Evolutionary conservation across 2,329 filamentous ascomycete species (phyloP).

Genomic region (Talaromyces rugulosus): DNA sequence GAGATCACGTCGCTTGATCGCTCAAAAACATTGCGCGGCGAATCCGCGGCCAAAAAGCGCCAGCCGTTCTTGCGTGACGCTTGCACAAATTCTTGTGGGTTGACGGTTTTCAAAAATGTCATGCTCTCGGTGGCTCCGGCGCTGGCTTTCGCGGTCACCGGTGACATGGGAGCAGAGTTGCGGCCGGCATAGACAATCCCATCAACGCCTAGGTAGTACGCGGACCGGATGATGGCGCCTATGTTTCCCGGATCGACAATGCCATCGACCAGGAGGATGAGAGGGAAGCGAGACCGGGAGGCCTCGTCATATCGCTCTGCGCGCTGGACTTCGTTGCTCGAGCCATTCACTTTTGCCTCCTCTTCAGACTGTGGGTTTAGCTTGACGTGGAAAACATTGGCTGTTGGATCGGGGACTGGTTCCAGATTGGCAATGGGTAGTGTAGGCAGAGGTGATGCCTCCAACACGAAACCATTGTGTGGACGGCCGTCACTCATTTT

Average conservation of each 20-base stretch:
- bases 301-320: conserved; percentile 17
- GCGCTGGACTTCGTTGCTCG: conserved; percentile 46
- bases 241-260: conserved; percentile 80
- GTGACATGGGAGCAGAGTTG: conserved; percentile 68
- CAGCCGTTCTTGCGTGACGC: conserved; percentile 68
- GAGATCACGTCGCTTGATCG: too few species aligned
- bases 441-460: conserved; percentile 77
- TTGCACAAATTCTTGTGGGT: conserved; percentile 66
- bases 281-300: conserved; percentile 29
- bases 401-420: conserved; percentile 41
- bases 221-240: conserved; percentile 81
- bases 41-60: conserved; percentile 73
- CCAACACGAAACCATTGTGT: conserved; percentile 85
- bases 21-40: conserved; percentile 26
- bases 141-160: conserved; percentile 79
- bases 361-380: conserved; percentile 68
- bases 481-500: conserved; percentile 78
- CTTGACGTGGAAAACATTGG: conserved; percentile 54
- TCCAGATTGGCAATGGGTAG: conserved; percentile 61
- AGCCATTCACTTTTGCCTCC: conserved; percentile 70
- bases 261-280: conserved; percentile 42
- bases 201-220: conserved; percentile 84
- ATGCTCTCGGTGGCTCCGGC: conserved; percentile 82
- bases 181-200: conserved; percentile 73
- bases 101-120: conserved; percentile 64